A percentile compares a stretch with the other conserved stretches of the same genome.
Evolutionary conservation across 2,329 filamentous ascomycete genomes (phyloP).

Genomic region (Exophiala sideris): DNA sequence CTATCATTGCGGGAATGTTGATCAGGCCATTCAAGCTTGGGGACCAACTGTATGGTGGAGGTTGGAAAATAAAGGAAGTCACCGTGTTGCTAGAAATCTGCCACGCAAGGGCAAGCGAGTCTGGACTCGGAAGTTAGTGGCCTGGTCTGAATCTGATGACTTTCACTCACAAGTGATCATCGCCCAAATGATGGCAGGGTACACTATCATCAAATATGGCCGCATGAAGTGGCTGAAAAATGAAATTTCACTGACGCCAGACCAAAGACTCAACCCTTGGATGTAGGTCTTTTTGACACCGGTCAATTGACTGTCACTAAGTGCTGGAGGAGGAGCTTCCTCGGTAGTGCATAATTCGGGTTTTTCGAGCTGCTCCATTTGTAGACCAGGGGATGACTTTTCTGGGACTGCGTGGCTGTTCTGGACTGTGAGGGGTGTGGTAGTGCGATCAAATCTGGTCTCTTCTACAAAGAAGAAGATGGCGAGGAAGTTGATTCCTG

Average conservation of each 20-base stretch:
- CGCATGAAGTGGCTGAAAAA: conserved; percentile 3
- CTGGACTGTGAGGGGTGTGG: too few relatives aligned
- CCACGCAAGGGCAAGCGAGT: conserved; percentile 8
- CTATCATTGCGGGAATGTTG: conserved; percentile 7
- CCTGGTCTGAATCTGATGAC: too few relatives aligned
- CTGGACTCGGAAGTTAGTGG: neutral
- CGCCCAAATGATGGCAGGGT: conserved; percentile 10
- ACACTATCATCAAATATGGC: conserved; percentile 5
- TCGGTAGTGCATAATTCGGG: neutral
- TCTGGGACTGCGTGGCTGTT: too few relatives aligned
- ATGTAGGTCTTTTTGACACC: conserved; percentile 6
- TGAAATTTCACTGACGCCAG: neutral
- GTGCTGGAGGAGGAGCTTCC: too few relatives aligned
- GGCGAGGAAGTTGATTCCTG: conserved; percentile 6
- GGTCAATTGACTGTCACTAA: neutral
- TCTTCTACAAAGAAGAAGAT: conserved; percentile 9
- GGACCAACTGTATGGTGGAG: conserved; percentile 5
- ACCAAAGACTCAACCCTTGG: conserved; percentile 11
- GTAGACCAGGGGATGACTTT: neutral
- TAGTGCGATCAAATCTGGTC: neutral
- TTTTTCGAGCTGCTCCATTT: conserved; percentile 1
- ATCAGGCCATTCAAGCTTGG: conserved; percentile 3
- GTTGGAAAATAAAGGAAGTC: conserved; percentile 9
- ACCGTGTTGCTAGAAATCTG: neutral
- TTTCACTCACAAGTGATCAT: too few relatives aligned